Evolutionary conservation across 768 basidiomycete species (phyloP), one percentile per base, ranked within the genome.

Genomic region (Calocera cornea): DNA sequence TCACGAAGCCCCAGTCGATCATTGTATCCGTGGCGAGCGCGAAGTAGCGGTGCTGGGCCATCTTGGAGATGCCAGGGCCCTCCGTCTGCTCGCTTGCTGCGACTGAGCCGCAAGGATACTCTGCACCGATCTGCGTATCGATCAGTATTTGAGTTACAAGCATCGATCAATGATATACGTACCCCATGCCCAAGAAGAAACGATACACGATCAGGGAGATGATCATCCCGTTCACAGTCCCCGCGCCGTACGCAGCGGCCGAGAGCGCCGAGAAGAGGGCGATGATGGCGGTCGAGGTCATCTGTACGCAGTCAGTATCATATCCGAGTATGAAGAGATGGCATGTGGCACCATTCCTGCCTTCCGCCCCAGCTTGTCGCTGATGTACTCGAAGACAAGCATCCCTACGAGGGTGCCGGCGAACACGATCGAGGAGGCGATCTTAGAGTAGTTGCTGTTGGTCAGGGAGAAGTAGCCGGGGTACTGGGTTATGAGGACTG

Each of bases 31-130:
- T 95, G 17, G 94, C 90, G 33, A 92, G 82, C 5, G 88, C 86
- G 72, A 97, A 88, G 84, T 92, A 91, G 65, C 87, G 79, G 75
- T 95, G 88, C 73, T 92, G 94, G 2, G 88, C 83, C 65, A 85
- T 86, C 77, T 90, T 92, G 70, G 76, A 80, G 71, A 95, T 87
- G 8, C 83, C 84, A 8, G 84, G 80, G 75, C 90, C 89, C 75
- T 97, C 95, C 1, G 92, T 89, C 72, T 92, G 90, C 73, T 97
- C 95, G 1, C 90, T 87, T 5, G 88, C 88, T 2, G 92, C 89
- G 19, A 93, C 90, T 0, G 88, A 89, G 33, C 94, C 93, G 69
- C 90, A 91, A 10, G 94, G 94, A 70, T 95, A 95, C 65, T 77
- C 76, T 5, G 76, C 77, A 41, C 76, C 75, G 34, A 70, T 68